Percentiles rank a stretch among this genome's conserved stretches.
Evolutionary conservation across 768 basidiomycete species (phyloP).

Genomic region (Lentinula lateritia): DNA sequence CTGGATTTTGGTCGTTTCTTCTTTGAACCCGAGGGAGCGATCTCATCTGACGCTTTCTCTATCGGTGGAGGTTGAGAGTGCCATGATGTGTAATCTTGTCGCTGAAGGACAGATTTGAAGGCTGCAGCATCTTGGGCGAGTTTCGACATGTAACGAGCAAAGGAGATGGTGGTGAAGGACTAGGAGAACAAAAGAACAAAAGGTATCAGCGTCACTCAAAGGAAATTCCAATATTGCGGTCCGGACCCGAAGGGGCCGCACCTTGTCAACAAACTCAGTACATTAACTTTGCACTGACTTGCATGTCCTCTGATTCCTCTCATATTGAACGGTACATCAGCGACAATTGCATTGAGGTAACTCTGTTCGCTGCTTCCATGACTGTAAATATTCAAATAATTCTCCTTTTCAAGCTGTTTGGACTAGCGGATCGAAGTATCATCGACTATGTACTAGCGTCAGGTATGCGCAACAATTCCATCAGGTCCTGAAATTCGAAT

Average conservation of each 20-base stretch:
- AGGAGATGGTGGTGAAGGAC: conserved; percentile 10
- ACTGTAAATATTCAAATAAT: not conserved
- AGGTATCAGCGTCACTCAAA: no score
- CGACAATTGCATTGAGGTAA: conserved; percentile 69
- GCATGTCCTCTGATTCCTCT: conserved; percentile 61
- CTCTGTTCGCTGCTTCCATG: conserved; percentile 19
- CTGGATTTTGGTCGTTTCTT: conserved; percentile 66
- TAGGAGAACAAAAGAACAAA: not conserved
- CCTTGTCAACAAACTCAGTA: no score
- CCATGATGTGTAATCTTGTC: conserved; percentile 73
- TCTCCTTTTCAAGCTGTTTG: conserved; percentile 57
- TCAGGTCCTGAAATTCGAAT: not conserved
- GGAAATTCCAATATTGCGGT: no score
- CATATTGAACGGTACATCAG: conserved; percentile 69
- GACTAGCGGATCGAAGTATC: conserved; percentile 77
- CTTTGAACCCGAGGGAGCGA: conserved; percentile 30
- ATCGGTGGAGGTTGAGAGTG: conserved; percentile 54
- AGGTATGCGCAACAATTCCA: conserved; percentile 39
- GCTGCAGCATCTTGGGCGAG: conserved; percentile 66
- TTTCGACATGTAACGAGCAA: conserved; percentile 43
- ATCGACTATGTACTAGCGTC: conserved; percentile 86
- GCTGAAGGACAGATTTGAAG: conserved; percentile 59
- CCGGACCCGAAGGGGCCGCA: no score
- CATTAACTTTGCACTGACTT: not conserved
- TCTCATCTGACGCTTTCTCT: conserved; percentile 15